Evolutionary conservation across 2,329 filamentous ascomycete species (phyloP), one percentile per base, ranked within the genome.

Genomic region (Fusarium tanahbumbuense): DNA sequence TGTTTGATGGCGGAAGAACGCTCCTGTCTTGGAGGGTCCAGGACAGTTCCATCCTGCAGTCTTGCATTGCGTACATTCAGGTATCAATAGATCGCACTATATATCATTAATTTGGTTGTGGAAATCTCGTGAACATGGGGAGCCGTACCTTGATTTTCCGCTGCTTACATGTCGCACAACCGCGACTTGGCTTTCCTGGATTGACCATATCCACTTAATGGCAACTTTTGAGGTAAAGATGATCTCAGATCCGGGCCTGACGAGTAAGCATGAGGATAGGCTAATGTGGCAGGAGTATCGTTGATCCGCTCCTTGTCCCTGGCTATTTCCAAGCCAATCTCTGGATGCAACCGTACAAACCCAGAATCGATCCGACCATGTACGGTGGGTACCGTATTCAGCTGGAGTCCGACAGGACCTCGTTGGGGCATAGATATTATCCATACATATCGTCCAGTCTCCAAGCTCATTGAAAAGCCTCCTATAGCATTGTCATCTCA

Each of bases 121-220:
- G 27, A 28, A 12, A 1, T 9, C 15, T 7, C 1, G 3, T 10
- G 6, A n/a, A 5, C 18, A 10, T 11, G 4, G 3, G n/a, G 18
- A 4, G 34, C 13, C 27, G 41, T 30, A 72, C 72, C 60, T 72
- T 73, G 6, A 72, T 63, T 23, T 73, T 73, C 6, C 72, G 25
- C 20, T 65, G 60, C 50, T 69, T 73, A 15, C 72, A 73, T 1
- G 61, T 67, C 13, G 71, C 52, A 25, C 72, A 73, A 11, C 49
- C 72, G 25, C 60, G 61, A 6, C 72, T 73, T 10, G 69, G 72
- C 16, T 60, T 70, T 12, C 72, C 71, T 5, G 70, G 55, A 34
- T 72, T 72, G 8, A 60, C 69, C 68, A 72, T 73, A 8, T 2
- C n/a, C 28, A 3, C 11, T 15, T 12, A 22, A 11, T 13, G 11